Evolutionary conservation across 768 basidiomycete genomes (phyloP).

Genomic region (Polyporus arcularius): DNA sequence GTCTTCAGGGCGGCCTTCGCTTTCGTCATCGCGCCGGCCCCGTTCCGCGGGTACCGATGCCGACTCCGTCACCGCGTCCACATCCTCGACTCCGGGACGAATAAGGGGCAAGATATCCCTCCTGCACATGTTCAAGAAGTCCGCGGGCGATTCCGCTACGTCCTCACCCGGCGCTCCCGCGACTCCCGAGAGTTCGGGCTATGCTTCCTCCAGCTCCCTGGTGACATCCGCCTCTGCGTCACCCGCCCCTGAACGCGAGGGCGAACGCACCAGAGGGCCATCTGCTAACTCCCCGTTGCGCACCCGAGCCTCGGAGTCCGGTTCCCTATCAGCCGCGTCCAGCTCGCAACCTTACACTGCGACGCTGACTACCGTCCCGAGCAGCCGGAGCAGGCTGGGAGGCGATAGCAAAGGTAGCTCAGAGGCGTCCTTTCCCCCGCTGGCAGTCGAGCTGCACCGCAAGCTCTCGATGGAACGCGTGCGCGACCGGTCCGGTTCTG

Average conservation of each 20-base stretch:
- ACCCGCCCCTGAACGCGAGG: conserved; percentile 18
- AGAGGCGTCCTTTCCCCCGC: no score
- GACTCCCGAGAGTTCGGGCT: conserved; percentile 20
- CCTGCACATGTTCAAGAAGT: conserved; percentile 72
- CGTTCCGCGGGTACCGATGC: conserved; percentile 73
- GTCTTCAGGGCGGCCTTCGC: conserved; percentile 11
- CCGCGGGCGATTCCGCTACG: conserved; percentile 33
- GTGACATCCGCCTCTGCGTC: conserved; percentile 25
- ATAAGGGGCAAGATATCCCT: conserved; percentile 74
- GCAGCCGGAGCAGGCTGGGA: conserved; percentile 22
- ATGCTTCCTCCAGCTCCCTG: conserved; percentile 24
- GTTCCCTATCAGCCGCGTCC: conserved; percentile 6
- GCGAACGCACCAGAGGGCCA: conserved; percentile 10
- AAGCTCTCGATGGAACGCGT: conserved; percentile 27
- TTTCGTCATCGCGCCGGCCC: conserved; percentile 51
- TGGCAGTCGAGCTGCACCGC: conserved; percentile 24
- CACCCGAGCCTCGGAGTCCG: conserved; percentile 15
- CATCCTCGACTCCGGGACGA: conserved; percentile 39
- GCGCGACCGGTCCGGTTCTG: conserved; percentile 14
- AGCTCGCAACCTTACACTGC: conserved; percentile 5
- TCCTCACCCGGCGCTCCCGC: conserved; percentile 18
- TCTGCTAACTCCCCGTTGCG: conserved; percentile 9
- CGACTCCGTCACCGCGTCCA: conserved; percentile 34
- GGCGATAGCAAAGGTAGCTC: conserved; percentile 13
- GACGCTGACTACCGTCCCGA: conserved; percentile 8